A percentile compares a stretch with the other conserved stretches of the same genome.
These are phyloP conservation scores for Herpetomonas muscarum DNA, from an alignment of 208 protist species.

Conservation along the genomic window DNA sequence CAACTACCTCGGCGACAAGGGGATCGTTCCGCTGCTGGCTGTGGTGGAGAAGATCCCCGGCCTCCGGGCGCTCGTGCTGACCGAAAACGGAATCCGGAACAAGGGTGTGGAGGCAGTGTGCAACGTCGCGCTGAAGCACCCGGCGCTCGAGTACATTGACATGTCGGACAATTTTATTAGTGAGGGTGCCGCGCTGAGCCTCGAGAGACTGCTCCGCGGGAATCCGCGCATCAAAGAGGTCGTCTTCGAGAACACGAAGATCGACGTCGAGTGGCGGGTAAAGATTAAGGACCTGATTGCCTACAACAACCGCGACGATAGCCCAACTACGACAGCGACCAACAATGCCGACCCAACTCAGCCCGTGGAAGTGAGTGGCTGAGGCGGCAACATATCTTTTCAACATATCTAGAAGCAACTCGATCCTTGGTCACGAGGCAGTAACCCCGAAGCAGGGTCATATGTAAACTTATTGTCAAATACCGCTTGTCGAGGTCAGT, in stretches of 20 bases:
- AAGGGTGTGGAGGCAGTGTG: slow-evolving; percentile 56
- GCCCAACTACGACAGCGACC: neutral
- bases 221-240: slow-evolving; percentile 66
- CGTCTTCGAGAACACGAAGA: slow-evolving; percentile 80
- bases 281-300: slow-evolving; percentile 47
- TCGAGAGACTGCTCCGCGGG: slow-evolving; percentile 47
- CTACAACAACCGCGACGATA: slow-evolving; percentile 24
- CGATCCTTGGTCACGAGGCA: too few species aligned
- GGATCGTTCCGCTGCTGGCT: slow-evolving; percentile 57
- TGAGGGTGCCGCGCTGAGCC: slow-evolving; percentile 61
- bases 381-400: too few species aligned
- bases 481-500: too few species aligned
- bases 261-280: slow-evolving; percentile 74
- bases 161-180: slow-evolving; percentile 90
- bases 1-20: slow-evolving; percentile 90
- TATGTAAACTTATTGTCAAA: too few species aligned
- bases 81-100: slow-evolving; percentile 89
- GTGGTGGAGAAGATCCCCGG: slow-evolving; percentile 56
- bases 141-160: slow-evolving; percentile 64
- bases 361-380: too few species aligned
- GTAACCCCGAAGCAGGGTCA: too few species aligned
- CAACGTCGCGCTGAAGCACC: slow-evolving; percentile 33
- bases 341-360: too few species aligned
- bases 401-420: too few species aligned
- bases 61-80: slow-evolving; percentile 46